Base-by-base conservation (phyloP, 2,329 filamentous ascomycete species). In the Fusarium piperis region DNA sequence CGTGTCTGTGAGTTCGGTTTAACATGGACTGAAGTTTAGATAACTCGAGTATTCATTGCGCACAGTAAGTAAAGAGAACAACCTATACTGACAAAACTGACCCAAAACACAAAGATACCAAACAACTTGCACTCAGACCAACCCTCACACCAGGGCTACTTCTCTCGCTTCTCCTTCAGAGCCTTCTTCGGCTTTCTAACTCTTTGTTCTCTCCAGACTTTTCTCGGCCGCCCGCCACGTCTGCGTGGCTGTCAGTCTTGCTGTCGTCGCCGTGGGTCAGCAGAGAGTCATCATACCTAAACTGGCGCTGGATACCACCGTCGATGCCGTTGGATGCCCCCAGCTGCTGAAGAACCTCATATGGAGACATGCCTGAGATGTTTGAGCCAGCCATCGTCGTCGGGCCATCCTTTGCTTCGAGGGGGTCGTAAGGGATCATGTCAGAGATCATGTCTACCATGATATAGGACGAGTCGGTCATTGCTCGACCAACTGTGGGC, bases 331-430 rank as follows among this genome's bases (percentile, higher is more conserved):
- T 1, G 2, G 52, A 33, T 6, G 41, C 15, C 26, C 23, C 41
- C 18, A 41, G 16, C 16, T 38, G 16, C 16, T 38, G 1, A n/a
- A 38, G 51, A 6, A 18, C 30, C 1, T 48, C 41, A 2, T 62
- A 60, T 5, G 73, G 33, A 10, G 65, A 61, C 0, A 71, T 41
- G 1, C 59, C 44, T 9, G 70, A 69, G 39, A 74, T 39, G 5
- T 35, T 57, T 2, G 70, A 65, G 26, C 59, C 70, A 4, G 62
- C 51, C 9, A 58, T 62, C 9, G 33, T 44, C 2, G 55, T 16
- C 9, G 33, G 33, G 13, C 6, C 33, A 6, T 60, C 20, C 13
- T 11, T 36, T 16, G 12, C 7, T 9, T 64, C 39, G 3, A 52
- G 1, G 3, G 23, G 23, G 13, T 3, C 41, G 5, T 1, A 3